Evolutionary conservation across 1,139 yeast genomes (phyloP), one percentile per base, ranked within the genome.

Genomic region (Sugiyamaella grinbergsii): DNA sequence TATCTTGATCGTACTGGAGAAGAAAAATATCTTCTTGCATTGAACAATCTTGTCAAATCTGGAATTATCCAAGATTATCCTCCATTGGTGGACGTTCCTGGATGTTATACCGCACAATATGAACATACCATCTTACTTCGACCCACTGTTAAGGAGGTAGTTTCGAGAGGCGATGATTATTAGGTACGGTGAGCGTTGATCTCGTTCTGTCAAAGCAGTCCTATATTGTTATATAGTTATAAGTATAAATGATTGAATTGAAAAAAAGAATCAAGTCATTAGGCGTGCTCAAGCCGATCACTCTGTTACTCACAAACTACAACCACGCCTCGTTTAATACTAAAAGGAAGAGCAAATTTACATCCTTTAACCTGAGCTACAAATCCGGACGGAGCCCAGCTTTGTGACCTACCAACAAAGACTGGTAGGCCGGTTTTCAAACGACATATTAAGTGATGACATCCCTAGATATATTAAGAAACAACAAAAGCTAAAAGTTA

Each of bases 21-120:
- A 66, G 96, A 90, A 42, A 90, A 90, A 70, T 91, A 93, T 64
- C 75, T 91, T 56, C 75, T 87, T 60, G 97, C 96, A n/a, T 78
- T 93, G 68, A 90, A 85, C 71, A 85, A 82, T 62, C 76, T 93
- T 66, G 96, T 90, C 48, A 82, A 83, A 68, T 80, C 86, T 5
- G 98, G 97, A 3, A 73, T 86, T 33, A 91, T 93, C 6, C 88
- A 86, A 62, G 98, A 88, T 60, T 91, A 94, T 63, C 97, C 97
- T n/a, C 99, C 99, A n/a, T 74, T 93, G 60, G 83, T 80, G 48
- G 99, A 93, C 68, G 71, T 76, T 42, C 78, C 75, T 56, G 98
- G 98, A 16, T 80, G 87, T 52, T 91, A 87, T 75, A 93, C 98
- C 38, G 98, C 98, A 0, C 99, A 93, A 70, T 93, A 71, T 65